Evolutionary conservation across 2,329 filamentous ascomycete species (phyloP).

Genomic region (Bipolaris gigantea): DNA sequence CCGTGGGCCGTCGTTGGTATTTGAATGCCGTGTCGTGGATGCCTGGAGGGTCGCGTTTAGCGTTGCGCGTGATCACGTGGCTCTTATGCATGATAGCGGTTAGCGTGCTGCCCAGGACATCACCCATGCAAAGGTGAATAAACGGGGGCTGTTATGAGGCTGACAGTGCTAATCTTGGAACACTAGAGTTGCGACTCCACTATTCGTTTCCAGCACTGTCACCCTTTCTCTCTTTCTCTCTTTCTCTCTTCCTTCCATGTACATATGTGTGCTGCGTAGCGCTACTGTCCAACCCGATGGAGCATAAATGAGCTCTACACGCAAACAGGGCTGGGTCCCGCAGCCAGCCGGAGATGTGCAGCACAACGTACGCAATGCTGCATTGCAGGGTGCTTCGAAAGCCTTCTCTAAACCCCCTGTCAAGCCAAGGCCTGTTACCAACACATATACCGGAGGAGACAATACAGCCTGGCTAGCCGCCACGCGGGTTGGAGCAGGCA

Average conservation of each 20-base stretch:
- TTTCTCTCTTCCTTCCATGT: background rate
- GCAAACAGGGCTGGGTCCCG: slow-evolving; percentile 33
- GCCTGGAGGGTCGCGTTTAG: slow-evolving; percentile 16
- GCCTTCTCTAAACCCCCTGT: slow-evolving; percentile 52
- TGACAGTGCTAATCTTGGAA: slow-evolving; percentile 12
- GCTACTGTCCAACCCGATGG: slow-evolving; percentile 35
- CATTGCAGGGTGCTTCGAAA: slow-evolving; percentile 52
- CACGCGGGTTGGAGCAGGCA: slow-evolving; percentile 44
- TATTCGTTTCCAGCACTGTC: slow-evolving; percentile 17
- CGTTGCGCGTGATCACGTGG: slow-evolving; percentile 23
- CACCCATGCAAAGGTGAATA: slow-evolving; percentile 10
- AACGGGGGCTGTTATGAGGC: slow-evolving; percentile 8
- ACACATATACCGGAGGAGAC: slow-evolving; percentile 44
- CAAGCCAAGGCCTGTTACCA: slow-evolving; percentile 46
- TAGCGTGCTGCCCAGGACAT: slow-evolving; percentile 10
- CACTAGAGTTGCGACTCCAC: slow-evolving; percentile 10
- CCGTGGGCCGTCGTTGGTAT: slow-evolving; percentile 1
- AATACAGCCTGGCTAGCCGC: slow-evolving; percentile 53
- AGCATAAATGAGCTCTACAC: slow-evolving; percentile 42
- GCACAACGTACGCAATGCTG: slow-evolving; percentile 48
- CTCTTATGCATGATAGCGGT: background rate
- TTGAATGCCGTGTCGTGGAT: slow-evolving; percentile 7
- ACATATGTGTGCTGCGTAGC: slow-evolving; percentile 5
- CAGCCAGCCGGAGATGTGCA: slow-evolving; percentile 41
- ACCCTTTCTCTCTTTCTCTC: slow-evolving; percentile 23